Conservation (phyloP, 495 filamentous ascomycete species). For the Viridothelium virens region DNA sequence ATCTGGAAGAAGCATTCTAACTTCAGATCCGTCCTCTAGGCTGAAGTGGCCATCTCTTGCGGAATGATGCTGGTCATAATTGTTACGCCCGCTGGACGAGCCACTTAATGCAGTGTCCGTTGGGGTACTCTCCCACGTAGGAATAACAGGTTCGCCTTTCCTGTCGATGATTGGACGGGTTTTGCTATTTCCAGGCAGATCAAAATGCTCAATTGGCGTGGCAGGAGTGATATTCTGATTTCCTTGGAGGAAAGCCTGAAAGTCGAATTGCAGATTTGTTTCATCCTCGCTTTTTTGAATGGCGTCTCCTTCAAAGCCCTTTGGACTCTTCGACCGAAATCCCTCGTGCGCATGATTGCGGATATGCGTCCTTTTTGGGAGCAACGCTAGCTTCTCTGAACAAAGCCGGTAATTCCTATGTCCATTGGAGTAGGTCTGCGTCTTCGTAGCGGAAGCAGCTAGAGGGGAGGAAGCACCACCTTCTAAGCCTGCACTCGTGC, state of each 20-base stretch:
- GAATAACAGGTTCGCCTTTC: too few relatives aligned
- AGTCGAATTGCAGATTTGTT: not conserved
- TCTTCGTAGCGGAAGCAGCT: not conserved
- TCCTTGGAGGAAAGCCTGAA: not conserved
- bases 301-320: not conserved
- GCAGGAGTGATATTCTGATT: not conserved
- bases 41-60: too few relatives aligned
- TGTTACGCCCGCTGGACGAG: too few relatives aligned
- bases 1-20: too few relatives aligned
- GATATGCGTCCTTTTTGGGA: not conserved
- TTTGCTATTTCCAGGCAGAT: too few relatives aligned
- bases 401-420: not conserved
- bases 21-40: too few relatives aligned
- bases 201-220: too few relatives aligned
- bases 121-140: too few relatives aligned
- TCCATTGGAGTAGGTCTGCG: not conserved
- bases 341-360: not conserved
- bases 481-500: not conserved
- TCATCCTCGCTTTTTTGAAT: not conserved
- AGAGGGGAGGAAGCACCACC: not conserved
- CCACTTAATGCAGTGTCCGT: too few relatives aligned
- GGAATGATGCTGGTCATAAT: too few relatives aligned
- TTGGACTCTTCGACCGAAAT: not conserved
- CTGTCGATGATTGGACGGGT: too few relatives aligned
- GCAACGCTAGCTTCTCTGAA: not conserved